phyloP scores from a whole-genome alignment of 306 rosid species.

The Prunus persica region Prunus_persica_NCBIv2 NC_034011.1:4786501-4787000 shows the following conservation, averaged over 20 bases:
- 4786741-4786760: conserved; percentile 4
- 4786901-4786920: conserved; percentile 19
- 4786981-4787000: conserved; percentile 62
- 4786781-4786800: conserved; percentile 90
- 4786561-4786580: neutral
- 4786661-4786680: neutral
- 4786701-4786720: neutral
- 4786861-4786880: conserved; percentile 13
- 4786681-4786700: neutral
- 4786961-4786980: conserved; percentile 99
- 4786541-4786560: neutral
- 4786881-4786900: conserved; percentile 22
- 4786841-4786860: conserved; percentile 41
- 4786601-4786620: neutral
- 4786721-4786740: neutral
- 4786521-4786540: neutral
- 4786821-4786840: conserved; percentile 95
- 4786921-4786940: conserved; percentile 96
- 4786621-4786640: neutral
- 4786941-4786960: conserved; percentile 83
- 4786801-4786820: conserved; percentile 99
- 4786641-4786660: neutral
- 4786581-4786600: neutral
- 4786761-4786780: conserved; percentile 20
- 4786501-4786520: neutral